These are phyloP conservation scores for Aspergillus aculeatinus DNA, from an alignment of 2,329 filamentous ascomycete species.

Conservation along the genomic window DNA sequence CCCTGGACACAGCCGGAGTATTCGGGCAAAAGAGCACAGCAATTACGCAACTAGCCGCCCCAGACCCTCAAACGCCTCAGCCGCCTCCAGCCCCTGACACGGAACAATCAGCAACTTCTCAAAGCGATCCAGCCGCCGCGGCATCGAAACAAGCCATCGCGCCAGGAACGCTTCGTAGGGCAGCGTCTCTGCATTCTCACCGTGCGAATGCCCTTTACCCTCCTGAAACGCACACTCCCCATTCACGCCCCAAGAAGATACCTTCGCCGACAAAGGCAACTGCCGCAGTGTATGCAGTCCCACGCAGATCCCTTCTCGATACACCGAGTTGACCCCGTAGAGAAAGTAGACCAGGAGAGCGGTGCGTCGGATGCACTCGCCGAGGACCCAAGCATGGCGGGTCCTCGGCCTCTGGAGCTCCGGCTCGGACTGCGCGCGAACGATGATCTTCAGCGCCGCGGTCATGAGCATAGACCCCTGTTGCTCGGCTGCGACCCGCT, in stretches of 20 bases:
- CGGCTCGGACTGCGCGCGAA: background rate
- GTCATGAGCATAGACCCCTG: background rate
- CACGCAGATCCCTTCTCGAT: conserved; percentile 1
- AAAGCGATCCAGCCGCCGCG: conserved; percentile 2
- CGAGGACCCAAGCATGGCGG: background rate
- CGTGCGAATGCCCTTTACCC: background rate
- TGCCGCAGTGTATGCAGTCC: conserved; percentile 5
- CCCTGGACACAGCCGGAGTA: background rate
- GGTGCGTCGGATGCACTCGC: conserved; percentile 6
- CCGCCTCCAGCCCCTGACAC: conserved; percentile 5
- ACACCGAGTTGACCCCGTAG: conserved; percentile 4
- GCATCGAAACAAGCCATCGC: conserved; percentile 7
- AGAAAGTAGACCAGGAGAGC: background rate
- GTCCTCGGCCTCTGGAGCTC: background rate
- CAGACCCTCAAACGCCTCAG: background rate
- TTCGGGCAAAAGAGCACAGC: background rate
- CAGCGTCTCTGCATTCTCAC: background rate
- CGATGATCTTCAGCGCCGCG: background rate
- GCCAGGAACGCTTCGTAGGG: conserved; percentile 3
- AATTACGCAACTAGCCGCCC: background rate
- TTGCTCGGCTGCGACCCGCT: background rate
- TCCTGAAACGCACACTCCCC: background rate
- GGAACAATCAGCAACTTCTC: conserved; percentile 8
- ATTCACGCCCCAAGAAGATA: background rate
- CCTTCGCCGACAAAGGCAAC: background rate